Evolutionary conservation across 2,329 filamentous ascomycete genomes (phyloP), one percentile per base, ranked within the genome.

Genomic region (Trichocomaceae sp.): DNA sequence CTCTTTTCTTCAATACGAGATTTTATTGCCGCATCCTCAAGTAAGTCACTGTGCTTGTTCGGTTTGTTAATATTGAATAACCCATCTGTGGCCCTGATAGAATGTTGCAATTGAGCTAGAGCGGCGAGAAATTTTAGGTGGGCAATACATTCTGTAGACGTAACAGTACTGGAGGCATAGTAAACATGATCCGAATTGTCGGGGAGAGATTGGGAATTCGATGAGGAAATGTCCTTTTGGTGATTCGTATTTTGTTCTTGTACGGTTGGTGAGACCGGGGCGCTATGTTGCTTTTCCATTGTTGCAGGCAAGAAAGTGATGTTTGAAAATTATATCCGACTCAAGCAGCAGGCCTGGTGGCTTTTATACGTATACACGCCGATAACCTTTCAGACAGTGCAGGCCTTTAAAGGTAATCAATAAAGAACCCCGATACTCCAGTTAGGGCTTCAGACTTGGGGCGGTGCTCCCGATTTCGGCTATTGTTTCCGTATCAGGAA

Each of bases 101-200:
- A 78, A 56, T 89, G 82, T 59, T 84, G 85, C 50, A 92, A 71
- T 26, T 77, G 77, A 59, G 87, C 80, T 55, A 92, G 79, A 9
- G 83, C 81, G 52, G 83, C 80, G 1, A 92, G 76, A 0, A 92
- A 74, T 66, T 88, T 88, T 29, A 92, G 77, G 66, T 92, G 88
- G 0, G 82, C 85, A 19, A 88, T 78, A 59, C 85, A 88, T 44
- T 83, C 77, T 57, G 84, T 77, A 5, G 68, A 66, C 1, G 74
- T 66, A 52, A 70, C 59, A 1, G 62, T 63, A 5, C 60, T 62
- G 19, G 31, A 2, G 2, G 31, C 31, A 15, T 35, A 10, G 15
- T 49, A 47, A 9, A n/a, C 12, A 12, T 59, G 23, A n/a, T 46
- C 44, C 15, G 31, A 35, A 35, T 35, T 35, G 31, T 15, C 31